These are phyloP conservation scores for Aschersonia sp. DNA, from an alignment of 2,329 filamentous ascomycete genomes.

Conservation along the genomic window DNA sequence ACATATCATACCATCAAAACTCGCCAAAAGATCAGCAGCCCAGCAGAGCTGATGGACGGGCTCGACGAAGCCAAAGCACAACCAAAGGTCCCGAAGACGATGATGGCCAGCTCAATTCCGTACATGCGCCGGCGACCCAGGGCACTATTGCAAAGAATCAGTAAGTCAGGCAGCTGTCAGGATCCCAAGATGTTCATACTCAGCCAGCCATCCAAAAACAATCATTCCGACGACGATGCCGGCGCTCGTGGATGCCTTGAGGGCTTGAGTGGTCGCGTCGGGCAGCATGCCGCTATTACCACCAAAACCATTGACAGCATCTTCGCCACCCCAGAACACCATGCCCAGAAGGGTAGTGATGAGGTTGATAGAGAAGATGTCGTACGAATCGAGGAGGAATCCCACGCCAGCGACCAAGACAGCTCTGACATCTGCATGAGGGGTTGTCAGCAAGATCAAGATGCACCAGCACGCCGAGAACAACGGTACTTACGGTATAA, in stretches of 20 bases:
- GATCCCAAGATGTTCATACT: conserved; percentile 22
- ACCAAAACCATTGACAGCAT: conserved; percentile 28
- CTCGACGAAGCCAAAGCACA: conserved; percentile 50
- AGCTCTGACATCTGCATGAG: conserved; percentile 44
- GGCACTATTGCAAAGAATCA: conserved; percentile 17
- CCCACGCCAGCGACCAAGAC: conserved; percentile 66
- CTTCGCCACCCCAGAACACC: conserved; percentile 52
- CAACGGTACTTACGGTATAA: conserved; percentile 40
- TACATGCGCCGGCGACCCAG: conserved; percentile 74
- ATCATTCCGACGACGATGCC: conserved; percentile 70
- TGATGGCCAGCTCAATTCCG: conserved; percentile 60
- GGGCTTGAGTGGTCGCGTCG: conserved; percentile 50
- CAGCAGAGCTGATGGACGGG: conserved; percentile 42
- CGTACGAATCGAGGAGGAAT: conserved; percentile 75
- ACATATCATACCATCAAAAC: conserved; percentile 44
- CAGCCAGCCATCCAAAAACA: conserved; percentile 63
- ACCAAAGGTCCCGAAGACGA: conserved; percentile 55
- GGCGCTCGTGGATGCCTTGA: conserved; percentile 70
- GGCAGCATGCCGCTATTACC: conserved; percentile 45
- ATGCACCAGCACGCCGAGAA: neutral
- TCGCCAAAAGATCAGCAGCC: conserved; percentile 59
- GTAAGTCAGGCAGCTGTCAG: conserved; percentile 6
- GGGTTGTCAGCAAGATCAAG: neutral
- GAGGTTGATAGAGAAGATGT: conserved; percentile 69
- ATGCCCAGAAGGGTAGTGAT: conserved; percentile 59